Evolutionary conservation across 148 eudicot species (phyloP), one percentile per base, ranked within the genome.

Genomic region (Chenopodium album): DNA sequence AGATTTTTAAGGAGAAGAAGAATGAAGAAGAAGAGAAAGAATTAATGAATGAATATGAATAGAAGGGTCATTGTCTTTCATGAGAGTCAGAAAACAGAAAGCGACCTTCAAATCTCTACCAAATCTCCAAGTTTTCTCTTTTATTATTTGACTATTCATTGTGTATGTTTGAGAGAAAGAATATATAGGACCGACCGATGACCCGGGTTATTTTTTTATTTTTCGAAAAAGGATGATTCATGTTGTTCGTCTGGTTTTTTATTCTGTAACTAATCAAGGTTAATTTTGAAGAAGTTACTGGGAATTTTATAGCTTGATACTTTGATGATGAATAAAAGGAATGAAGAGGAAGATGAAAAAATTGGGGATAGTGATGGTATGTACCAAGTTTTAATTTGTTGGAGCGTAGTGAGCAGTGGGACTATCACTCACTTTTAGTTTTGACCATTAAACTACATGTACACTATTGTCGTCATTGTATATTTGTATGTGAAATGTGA

Each of bases 31-130:
- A 37, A 4, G 3, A 32, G 3, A 4, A 32, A 2, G 54, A 63
- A 62, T 41, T 0, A 5, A 74, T 75, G 67, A 80, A 77, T 71
- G 93, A 90, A 82, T 10, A 14, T 52, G 56, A 10, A 52, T 52
- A 14, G 14, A 52, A 56, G 88, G 86, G 95, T 90, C 97, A 52
- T 86, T 93, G 62, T 90, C 93, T 84, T 56, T 88, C 95, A 87
- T 93, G 92, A 85, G 92, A 93, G 85, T 93, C 90, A 93, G 90
- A 85, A 41, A 82, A 80, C 82, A 79, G 92, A 88, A 90, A 90
- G 88, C 84, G 89, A 90, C 91, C 85, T 83, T 71, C 76, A 83
- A 86, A 84, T 85, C 87, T 89, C 86, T 14, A 81, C 62, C 81
- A 88, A 90, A 90, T 90, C 90, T 78, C 19, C 37, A 3, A 5